These are phyloP conservation scores for Penicillium sp. DNA, from an alignment of 2,329 filamentous ascomycete species.

Conservation along the genomic window DNA sequence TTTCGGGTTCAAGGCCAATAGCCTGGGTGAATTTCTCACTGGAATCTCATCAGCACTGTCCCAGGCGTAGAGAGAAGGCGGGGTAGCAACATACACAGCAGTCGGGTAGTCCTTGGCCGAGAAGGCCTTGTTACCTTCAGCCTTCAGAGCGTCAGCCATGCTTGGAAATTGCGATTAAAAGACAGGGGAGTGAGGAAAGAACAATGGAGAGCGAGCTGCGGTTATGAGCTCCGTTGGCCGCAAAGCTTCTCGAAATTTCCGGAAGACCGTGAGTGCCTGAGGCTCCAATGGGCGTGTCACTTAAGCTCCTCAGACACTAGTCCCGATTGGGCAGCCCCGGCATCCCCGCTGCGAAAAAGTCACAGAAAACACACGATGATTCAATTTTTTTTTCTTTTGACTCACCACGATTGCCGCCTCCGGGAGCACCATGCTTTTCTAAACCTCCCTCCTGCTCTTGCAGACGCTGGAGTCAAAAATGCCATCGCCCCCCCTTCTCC, in stretches of 20 bases:
- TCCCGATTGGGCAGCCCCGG: constrained; percentile 5
- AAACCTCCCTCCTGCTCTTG: constrained; percentile 12
- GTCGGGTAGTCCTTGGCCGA: constrained; percentile 94
- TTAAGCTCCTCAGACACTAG: constrained; percentile 17
- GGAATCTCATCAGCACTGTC: constrained; percentile 12
- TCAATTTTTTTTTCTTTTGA: constrained; percentile 14
- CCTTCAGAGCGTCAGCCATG: constrained; percentile 83
- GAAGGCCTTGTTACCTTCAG: constrained; percentile 97
- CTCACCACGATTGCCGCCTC: constrained; percentile 9
- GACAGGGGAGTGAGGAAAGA: constrained; percentile 12
- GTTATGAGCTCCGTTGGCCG: constrained; percentile 24
- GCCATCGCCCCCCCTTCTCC: constrained; percentile 29
- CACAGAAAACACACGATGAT: constrained; percentile 29
- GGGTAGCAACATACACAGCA: constrained; percentile 70
- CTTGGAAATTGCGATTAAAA: constrained; percentile 19
- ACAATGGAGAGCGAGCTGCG: constrained; percentile 14
- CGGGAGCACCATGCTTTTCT: constrained; percentile 18
- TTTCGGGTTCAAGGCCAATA: constrained; percentile 79
- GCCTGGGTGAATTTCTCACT: constrained; percentile 94
- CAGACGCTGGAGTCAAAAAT: constrained; percentile 31
- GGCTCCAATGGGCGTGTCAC: too few relatives aligned
- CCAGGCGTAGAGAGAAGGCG: constrained; percentile 14
- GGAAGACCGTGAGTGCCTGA: too few relatives aligned
- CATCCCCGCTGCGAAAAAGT: constrained; percentile 29
- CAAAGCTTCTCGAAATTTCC: constrained; percentile 49